phyloP scores from a whole-genome alignment of 257 asterid genomes.

The Coffea canephora region DNA sequence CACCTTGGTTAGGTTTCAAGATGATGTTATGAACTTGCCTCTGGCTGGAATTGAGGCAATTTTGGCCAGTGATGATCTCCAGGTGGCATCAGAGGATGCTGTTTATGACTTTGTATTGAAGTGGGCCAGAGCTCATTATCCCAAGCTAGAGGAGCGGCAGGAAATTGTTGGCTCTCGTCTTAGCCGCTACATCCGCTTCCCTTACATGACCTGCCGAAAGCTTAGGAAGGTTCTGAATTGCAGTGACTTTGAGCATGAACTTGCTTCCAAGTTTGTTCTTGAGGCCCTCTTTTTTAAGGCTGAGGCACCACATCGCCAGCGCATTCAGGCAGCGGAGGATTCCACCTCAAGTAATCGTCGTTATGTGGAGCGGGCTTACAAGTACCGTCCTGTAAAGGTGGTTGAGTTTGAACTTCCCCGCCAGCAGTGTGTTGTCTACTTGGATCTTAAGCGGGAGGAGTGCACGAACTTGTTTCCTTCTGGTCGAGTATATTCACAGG shows the following conservation, averaged over 20 bases:
- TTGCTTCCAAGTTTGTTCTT: conserved; percentile 60
- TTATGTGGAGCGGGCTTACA: conserved; percentile 78
- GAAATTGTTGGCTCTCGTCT: conserved; percentile 62
- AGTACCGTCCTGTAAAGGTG: conserved; percentile 80
- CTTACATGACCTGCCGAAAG: conserved; percentile 74
- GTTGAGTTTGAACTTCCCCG: conserved; percentile 81
- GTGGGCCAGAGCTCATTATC: conserved; percentile 73
- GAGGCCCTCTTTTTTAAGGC: conserved; percentile 82
- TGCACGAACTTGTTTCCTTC: conserved; percentile 68
- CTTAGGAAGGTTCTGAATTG: conserved; percentile 73
- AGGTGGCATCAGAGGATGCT: conserved; percentile 89
- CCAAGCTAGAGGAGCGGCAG: conserved; percentile 59
- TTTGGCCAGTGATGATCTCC: conserved; percentile 82
- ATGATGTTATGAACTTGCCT: conserved; percentile 80
- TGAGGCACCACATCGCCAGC: conserved; percentile 82
- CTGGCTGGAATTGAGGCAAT: conserved; percentile 88
- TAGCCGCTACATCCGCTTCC: conserved; percentile 74
- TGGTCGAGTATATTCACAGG: conserved; percentile 85
- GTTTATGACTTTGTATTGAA: conserved; percentile 78
- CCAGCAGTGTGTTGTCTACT: conserved; percentile 81
- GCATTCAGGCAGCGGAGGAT: conserved; percentile 61
- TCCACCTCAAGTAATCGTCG: conserved; percentile 49
- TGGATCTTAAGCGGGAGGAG: conserved; percentile 83
- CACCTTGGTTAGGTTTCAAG: conserved; percentile 57
- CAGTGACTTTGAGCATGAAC: conserved; percentile 69